phyloP scores from a whole-genome alignment of 2,329 filamentous ascomycete species.

The Pseudogymnoascus sp. region DNA sequence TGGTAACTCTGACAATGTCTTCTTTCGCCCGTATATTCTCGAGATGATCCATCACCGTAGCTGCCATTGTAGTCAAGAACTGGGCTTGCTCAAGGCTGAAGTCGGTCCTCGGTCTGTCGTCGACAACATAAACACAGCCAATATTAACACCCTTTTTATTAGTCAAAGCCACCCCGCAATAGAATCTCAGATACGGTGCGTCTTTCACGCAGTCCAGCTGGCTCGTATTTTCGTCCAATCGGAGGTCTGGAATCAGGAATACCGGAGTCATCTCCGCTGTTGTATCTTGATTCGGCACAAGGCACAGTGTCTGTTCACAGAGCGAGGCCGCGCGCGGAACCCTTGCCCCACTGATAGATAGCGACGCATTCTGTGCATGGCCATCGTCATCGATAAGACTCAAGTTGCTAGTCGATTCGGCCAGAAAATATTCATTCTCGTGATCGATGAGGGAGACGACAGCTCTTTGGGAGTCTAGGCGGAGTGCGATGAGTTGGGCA shows the following conservation, averaged over 20 bases:
- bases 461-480: constrained; percentile 36
- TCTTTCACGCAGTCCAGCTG: constrained; percentile 19
- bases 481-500: constrained; percentile 39
- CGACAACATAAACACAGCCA: constrained; percentile 19
- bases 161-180: constrained; percentile 21
- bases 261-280: constrained; percentile 15
- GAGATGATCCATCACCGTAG: not conserved
- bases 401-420: constrained; percentile 40
- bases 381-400: constrained; percentile 24
- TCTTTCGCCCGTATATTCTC: not conserved
- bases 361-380: constrained; percentile 16
- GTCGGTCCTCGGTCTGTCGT: constrained; percentile 14
- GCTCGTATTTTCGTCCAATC: constrained; percentile 15
- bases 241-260: constrained; percentile 18
- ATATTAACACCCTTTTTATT: constrained; percentile 23
- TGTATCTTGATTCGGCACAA: constrained; percentile 13
- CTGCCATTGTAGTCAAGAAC: not conserved
- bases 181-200: constrained; percentile 20
- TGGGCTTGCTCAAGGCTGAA: not conserved
- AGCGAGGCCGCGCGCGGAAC: constrained; percentile 18
- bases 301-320: constrained; percentile 22
- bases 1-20: not conserved
- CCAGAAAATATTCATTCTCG: constrained; percentile 38
- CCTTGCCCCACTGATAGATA: constrained; percentile 18
- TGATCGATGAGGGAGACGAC: constrained; percentile 39